Base-by-base conservation (phyloP, 2,329 filamentous ascomycete genomes). In the Colletotrichum filicis region DNA sequence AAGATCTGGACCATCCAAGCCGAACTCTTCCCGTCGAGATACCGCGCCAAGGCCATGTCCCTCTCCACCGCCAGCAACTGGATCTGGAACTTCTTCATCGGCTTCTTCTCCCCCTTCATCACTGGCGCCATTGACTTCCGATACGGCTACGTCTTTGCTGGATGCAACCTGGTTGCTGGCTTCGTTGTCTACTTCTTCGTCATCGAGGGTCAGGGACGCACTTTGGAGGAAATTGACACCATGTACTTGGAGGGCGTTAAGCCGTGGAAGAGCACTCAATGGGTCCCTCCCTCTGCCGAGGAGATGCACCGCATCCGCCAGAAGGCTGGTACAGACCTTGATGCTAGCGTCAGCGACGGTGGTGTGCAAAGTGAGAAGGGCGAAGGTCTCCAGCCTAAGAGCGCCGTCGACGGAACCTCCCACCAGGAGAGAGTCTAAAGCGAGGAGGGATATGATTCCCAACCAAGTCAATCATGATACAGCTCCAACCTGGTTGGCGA, bases 81-180 rank as follows among this genome's bases (percentile, higher is more conserved):
- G 91, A 84, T 87, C 37, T 94, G 91, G 91, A 94, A 94, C 81
- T 95, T 95, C 82, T 86, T 94, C 75, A 88, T 92, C 73, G 90
- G 90, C 0, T 95, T 95, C 85, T 94, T 95, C 85, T 95, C 94
- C 0, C 92, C 93, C 0, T 95, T 95, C 82, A 95, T 95, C 79
- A 93, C 91, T 0, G 84, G 86, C 0, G 88, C 89, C 4, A 95
- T 95, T 67, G 89, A 92, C 76, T 95, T 92, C 81, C 87, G 87
- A 1, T 94, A 94, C 77, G 93, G 93, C 2, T 94, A 94, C 75
- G 90, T 95, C 35, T 95, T 95, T 80, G 93, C 92, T 0, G 92
- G 87, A 0, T 94, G 92, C 79, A 93, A 93, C 76, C 83, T 94
- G 22, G 84, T 89, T 0, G 92, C 89, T 0, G 89, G 90, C 0